Conservation (phyloP, 1,284 basidiomycete species). For the Rhodotorula sp. region DNA sequence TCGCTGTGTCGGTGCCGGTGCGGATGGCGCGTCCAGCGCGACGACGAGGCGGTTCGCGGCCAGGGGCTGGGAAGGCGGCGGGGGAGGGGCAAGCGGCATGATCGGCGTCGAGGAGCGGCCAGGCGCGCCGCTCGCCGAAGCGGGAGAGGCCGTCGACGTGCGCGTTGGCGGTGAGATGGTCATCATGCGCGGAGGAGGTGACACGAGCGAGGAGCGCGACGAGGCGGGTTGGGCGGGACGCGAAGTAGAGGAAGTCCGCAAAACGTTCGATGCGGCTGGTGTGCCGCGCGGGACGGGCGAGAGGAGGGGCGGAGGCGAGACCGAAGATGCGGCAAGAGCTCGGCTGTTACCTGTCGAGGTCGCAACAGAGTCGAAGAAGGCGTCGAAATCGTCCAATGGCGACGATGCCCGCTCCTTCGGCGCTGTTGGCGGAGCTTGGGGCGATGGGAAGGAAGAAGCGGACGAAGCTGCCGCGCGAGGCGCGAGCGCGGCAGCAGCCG, state of each 20-base stretch:
- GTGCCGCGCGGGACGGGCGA: not conserved
- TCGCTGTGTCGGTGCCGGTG: not conserved
- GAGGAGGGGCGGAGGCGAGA: not conserved
- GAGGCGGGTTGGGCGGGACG: not conserved
- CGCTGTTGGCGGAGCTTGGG: not conserved
- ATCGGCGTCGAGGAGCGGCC: constrained; percentile 17
- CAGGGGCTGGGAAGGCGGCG: constrained; percentile 36
- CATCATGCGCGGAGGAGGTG: not conserved
- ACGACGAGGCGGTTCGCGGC: constrained; percentile 5
- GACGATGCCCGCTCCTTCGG: not conserved
- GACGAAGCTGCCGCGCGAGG: not conserved
- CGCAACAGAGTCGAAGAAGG: constrained; percentile 44
- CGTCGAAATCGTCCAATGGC: constrained; percentile 38
- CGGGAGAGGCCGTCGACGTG: constrained; percentile 13
- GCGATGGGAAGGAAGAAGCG: constrained; percentile 1
- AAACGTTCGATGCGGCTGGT: not conserved
- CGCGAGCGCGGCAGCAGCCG: not conserved
- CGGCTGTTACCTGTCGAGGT: constrained; percentile 4
- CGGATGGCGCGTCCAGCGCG: not conserved
- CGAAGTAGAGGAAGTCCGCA: not conserved
- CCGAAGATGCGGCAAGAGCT: not conserved
- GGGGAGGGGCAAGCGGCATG: constrained; percentile 37
- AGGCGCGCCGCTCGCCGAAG: not conserved
- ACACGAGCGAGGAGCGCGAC: not conserved
- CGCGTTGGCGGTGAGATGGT: constrained; percentile 20